phyloP scores from a whole-genome alignment of 2,329 filamentous ascomycete genomes.

The Stenocarpella maydis region DNA sequence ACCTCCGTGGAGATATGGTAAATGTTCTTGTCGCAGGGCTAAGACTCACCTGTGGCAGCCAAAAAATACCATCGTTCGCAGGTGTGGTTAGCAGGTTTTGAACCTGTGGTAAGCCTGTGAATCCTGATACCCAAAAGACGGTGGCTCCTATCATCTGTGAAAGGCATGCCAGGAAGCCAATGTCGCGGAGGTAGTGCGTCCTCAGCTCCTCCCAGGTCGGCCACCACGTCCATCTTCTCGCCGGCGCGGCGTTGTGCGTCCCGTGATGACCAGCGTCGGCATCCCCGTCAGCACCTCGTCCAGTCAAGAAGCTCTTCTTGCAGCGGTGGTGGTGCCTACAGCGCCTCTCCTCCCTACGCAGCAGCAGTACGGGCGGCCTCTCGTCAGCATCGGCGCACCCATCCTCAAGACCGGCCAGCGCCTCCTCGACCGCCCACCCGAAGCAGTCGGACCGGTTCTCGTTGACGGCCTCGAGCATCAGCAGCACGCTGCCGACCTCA shows the following conservation, averaged over 20 bases:
- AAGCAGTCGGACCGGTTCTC: conserved; percentile 71
- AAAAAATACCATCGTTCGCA: conserved; percentile 64
- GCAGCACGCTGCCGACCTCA: conserved; percentile 67
- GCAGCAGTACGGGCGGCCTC: conserved; percentile 20
- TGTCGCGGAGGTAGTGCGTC: conserved; percentile 67
- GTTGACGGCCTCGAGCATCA: conserved; percentile 75
- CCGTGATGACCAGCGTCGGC: neutral
- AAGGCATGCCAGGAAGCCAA: conserved; percentile 69
- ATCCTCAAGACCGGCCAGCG: conserved; percentile 44
- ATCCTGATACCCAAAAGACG: conserved; percentile 70
- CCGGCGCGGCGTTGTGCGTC: neutral
- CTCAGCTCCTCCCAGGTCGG: conserved; percentile 64
- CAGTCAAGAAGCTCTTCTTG: conserved; percentile 26
- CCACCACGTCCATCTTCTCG: conserved; percentile 64
- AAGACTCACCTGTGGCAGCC: conserved; percentile 63
- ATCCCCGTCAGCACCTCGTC: neutral
- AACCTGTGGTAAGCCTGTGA: conserved; percentile 67
- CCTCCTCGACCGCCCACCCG: conserved; percentile 70
- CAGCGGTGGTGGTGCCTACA: conserved; percentile 38
- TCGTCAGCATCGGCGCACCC: conserved; percentile 36
- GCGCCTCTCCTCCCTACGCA: conserved; percentile 12
- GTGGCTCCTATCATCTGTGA: conserved; percentile 66
- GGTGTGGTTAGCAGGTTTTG: conserved; percentile 54
- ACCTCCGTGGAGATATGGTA: too few species aligned
- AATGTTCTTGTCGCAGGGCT: neutral